Base-by-base conservation (phyloP, 2,329 filamentous ascomycete genomes). In the Pseudonectria buxi region DNA sequence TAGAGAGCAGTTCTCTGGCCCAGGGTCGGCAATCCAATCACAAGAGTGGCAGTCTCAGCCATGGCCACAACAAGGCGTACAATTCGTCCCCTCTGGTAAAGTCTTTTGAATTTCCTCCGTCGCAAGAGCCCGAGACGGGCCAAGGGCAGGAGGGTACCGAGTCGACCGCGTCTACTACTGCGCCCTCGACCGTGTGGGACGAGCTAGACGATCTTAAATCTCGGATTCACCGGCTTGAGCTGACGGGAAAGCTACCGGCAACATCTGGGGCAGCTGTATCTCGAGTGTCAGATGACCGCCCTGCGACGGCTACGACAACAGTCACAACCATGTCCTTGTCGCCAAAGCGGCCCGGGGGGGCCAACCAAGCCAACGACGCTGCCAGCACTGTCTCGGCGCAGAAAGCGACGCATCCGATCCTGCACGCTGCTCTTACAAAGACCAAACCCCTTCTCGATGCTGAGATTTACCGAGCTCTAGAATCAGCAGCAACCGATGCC, bases 121-220 rank as follows among this genome's bases (percentile, higher is more conserved):
- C 55, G 12, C 43, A 49, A n/a, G 43, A 34, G 4, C 31, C 47
- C 9, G 61, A 64, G 24, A 37, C 44, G 9, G 45, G 57, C 28
- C 64, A 74, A 39, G 63, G 59, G 13, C 49, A 67, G 18, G 81
- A 89, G 51, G 82, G 81, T 7, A 88, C 87, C 0, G 87, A 92
- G 51, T 96, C 92, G 1, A 90, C 84, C 0, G 73, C 84, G 24
- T 96, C 92, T 0, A 92, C 86, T 1, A 88, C 83, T 2, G 87
- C 86, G 2, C 86, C 89, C 10, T 94, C 88, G 2, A 95, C 88
- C 0, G 86, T 98, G 3, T 98, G 92, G 92, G 92, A 96, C 56
- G 92, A 98, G 61, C 66, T 98, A 18, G 92, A 96, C 50, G 92
- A 96, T 46, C 67, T 98, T 30, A 96, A 96, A 59, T 92, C 86